Conservation (phyloP, 371 early-diverging fungal species). For the Mucor circinelloides region DNA sequence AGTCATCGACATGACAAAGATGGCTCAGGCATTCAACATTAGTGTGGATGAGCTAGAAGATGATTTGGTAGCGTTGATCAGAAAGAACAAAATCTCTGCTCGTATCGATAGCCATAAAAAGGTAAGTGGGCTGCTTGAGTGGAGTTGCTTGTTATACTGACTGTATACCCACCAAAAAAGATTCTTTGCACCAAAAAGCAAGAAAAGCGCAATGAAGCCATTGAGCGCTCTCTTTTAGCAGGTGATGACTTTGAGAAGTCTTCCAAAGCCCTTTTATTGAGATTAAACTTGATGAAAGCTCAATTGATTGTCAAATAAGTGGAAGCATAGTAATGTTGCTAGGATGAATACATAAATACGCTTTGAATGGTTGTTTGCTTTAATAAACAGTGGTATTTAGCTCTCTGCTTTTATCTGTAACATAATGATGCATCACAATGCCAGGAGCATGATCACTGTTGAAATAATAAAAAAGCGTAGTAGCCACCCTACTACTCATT, state of each 20-base stretch:
- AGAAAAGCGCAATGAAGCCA: conserved; percentile 68
- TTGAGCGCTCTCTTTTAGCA: conserved; percentile 59
- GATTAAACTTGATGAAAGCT: conserved; percentile 58
- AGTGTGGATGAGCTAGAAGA: conserved; percentile 63
- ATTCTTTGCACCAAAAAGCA: conserved; percentile 62
- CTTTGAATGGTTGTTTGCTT: background rate
- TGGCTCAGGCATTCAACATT: conserved; percentile 76
- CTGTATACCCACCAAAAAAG: background rate
- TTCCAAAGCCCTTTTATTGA: conserved; percentile 59
- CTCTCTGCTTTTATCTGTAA: background rate
- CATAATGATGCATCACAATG: background rate
- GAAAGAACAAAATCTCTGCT: conserved; percentile 65
- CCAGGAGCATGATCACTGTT: background rate
- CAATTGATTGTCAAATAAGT: conserved; percentile 38
- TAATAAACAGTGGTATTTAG: background rate
- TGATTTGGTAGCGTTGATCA: conserved; percentile 72
- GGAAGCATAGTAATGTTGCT: background rate
- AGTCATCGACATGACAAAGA: conserved; percentile 76
- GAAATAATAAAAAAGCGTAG: background rate
- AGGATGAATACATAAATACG: background rate
- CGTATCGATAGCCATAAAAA: conserved; percentile 87
- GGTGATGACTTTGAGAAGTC: conserved; percentile 67
- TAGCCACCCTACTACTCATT: no score
- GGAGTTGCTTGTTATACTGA: background rate
- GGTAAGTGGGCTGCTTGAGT: conserved; percentile 40